Base-by-base conservation (phyloP, 2,329 filamentous ascomycete species). In the Juglanconis juglandina region DNA sequence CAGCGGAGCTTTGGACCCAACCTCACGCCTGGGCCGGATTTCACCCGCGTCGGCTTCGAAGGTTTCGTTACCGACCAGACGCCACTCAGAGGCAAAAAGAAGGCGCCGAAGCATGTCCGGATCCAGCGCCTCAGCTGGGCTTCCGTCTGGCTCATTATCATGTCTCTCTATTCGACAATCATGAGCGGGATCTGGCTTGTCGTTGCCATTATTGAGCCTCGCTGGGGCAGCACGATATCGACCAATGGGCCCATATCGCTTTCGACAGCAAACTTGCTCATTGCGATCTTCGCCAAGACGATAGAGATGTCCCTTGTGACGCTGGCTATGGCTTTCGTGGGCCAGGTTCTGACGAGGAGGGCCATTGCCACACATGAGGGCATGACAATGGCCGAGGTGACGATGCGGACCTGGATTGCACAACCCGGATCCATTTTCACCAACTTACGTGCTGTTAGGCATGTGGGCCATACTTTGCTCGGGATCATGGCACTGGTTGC, bases 291-390 rank as follows among this genome's bases (percentile, higher is more conserved):
- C 41, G 88, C 90, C 7, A 94, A 93, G 72, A 83, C 87, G 0
- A 90, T 93, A 52, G 91, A 94, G 72, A 70, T 93, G 64, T 86
- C 87, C 0, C 94, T 92, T 68, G 89, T 91, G 3, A 91, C 90
- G 0, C 86, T 91, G 0, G 90, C 91, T 62, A 87, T 93, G 1
- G 83, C 87, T 0, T 90, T 90, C 58, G 70, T 93, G 0, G 91
- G 91, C 0, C 91, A 95, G 70, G 82, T 89, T 0, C 74, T 94
- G 14, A 91, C 85, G n/a, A 80, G 88, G 24, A 77, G 88, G 58
- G 87, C 90, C 0, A 82, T 91, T 58, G 80, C 81, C 32, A 82
- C 80, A 57, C 76, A 80, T 8, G 82, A 85, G 0, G 90, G 90
- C 2, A 82, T 93, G 60, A 91, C 86, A 0, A 80, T 94, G 14